Percentiles rank a stretch among this genome's conserved stretches.
Evolutionary conservation across 2,329 filamentous ascomycete genomes (phyloP).

Genomic region (Aspergillus sp.): DNA sequence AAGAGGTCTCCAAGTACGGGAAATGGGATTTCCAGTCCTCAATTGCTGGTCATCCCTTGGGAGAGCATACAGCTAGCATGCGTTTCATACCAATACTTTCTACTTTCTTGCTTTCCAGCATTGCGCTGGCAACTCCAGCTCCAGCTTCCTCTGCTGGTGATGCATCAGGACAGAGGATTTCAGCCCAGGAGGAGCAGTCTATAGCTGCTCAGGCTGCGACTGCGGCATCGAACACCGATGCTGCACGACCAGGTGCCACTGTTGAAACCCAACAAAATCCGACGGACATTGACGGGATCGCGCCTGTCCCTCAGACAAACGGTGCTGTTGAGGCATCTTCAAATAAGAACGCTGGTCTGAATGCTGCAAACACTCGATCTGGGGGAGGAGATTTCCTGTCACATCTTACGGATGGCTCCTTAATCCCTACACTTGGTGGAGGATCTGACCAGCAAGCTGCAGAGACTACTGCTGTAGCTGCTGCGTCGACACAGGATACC

Average conservation of each 20-base stretch:
- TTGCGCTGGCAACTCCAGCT: constrained; percentile 19
- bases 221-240: constrained; percentile 2
- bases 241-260: constrained; percentile 5
- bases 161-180: constrained; percentile 11
- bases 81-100: constrained; percentile 21
- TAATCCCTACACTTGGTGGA: background rate
- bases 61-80: constrained; percentile 14
- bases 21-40: constrained; percentile 11
- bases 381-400: constrained; percentile 5
- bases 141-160: constrained; percentile 15
- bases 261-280: no score
- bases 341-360: background rate
- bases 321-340: constrained; percentile 2
- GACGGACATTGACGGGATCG: no score
- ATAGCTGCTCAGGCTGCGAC: constrained; percentile 10
- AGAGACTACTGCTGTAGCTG: constrained; percentile 1
- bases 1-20: constrained; percentile 9
- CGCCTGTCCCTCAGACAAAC: no score
- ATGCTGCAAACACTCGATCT: background rate
- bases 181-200: constrained; percentile 12
- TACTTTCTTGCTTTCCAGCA: constrained; percentile 21
- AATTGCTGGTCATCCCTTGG: constrained; percentile 15
- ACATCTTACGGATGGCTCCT: background rate
- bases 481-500: background rate
- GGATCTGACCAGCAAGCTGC: background rate